Base-by-base conservation (phyloP, 352 stramenopile genomes). In the Peronospora destructor region DNA sequence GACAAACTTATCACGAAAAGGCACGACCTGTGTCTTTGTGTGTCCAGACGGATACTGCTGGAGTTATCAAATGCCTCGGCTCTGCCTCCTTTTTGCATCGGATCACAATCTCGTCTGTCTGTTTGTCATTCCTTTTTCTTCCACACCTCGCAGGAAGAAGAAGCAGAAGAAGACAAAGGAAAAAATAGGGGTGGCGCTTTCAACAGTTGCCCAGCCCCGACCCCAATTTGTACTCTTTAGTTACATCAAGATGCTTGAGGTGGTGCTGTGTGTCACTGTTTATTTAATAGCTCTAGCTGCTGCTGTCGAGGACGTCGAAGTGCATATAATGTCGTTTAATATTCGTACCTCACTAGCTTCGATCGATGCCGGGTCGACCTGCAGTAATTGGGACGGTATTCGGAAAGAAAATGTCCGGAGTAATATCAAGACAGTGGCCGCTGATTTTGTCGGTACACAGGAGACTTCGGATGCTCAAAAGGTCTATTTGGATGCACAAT, bases 371-470 rank as follows among this genome's bases (percentile, higher is more conserved):
- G 53, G 17, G 0, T 59, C 60, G 7, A 65, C 53, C 1, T 90
- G 78, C 49, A 73, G 68, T 53, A 77, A 79, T 54, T 90, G 78
- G 78, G 45, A 71, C 38, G 76, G 72, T 8, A 68, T 80, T 23
- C 80, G 80, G 45, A 80, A 85, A 35, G 64, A 68, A 25, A 83
- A 84, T 58, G 71, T 85, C 14, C 36, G 80, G 9, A 61, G 45
- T 25, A 71, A 87, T 45, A 77, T 91, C 54, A 68, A 68, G 6
- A 70, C 39, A 0, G 53, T 84, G 0, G 52, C 36, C 1, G 68
- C 80, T 34, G 80, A 91, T 57, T 89, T 91, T 55, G 59, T 91
- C 5, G 80, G 80, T 26, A 89, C 78, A 11, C 80, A 91, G 54
- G 80, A 91, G 52, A 91, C 80, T n/a, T 79, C 76, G 23, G 72